These are phyloP conservation scores for Stagonosporopsis chrysanthemi DNA, from an alignment of 2,329 filamentous ascomycete genomes.

Conservation along the genomic window DNA sequence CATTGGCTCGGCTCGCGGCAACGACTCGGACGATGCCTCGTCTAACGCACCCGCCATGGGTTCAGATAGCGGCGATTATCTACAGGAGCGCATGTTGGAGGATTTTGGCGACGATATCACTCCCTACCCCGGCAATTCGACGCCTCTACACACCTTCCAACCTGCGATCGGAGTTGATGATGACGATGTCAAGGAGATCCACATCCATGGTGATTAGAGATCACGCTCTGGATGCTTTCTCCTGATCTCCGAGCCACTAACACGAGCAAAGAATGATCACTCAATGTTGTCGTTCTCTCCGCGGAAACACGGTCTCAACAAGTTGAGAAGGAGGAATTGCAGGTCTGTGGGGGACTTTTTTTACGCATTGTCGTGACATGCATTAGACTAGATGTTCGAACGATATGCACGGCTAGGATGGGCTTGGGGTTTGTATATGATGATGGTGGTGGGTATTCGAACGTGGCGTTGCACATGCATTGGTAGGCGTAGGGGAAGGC, in stretches of 20 bases:
- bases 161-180: slow-evolving; percentile 26
- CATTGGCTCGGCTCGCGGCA: slow-evolving; percentile 8
- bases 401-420: neutral
- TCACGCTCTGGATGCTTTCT: neutral
- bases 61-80: slow-evolving; percentile 24
- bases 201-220: slow-evolving; percentile 5
- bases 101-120: slow-evolving; percentile 36
- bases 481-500: slow-evolving; percentile 5
- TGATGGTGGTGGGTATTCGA: neutral
- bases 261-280: neutral
- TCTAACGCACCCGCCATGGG: slow-evolving; percentile 34
- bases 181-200: slow-evolving; percentile 35
- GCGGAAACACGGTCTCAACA: neutral
- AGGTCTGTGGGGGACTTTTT: neutral
- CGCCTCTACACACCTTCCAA: slow-evolving; percentile 32
- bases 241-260: neutral
- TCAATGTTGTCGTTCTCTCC: neutral
- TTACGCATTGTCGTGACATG: slow-evolving; percentile 12
- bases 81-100: slow-evolving; percentile 11
- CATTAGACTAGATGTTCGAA: slow-evolving; percentile 19
- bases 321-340: neutral
- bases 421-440: slow-evolving; percentile 8
- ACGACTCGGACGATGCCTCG: slow-evolving; percentile 31
- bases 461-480: slow-evolving; percentile 4
- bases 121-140: slow-evolving; percentile 25